phyloP scores from a whole-genome alignment of 1,284 basidiomycete species.

The Afroboletus lepidellus region DNA sequence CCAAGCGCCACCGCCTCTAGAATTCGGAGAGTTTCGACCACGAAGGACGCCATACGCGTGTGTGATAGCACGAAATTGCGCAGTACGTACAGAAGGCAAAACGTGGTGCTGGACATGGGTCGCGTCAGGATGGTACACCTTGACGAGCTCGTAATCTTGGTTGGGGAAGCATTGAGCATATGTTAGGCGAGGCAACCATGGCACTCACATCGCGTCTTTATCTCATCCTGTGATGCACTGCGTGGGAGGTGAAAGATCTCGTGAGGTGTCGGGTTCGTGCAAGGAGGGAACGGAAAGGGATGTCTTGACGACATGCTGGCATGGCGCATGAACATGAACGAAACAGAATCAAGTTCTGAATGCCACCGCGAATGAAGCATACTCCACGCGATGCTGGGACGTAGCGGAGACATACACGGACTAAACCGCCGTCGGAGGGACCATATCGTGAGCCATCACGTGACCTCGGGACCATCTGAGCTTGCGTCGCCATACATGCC shows the following conservation, averaged over 20 bases:
- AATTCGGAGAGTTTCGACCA: neutral
- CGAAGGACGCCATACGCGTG: constrained; percentile 47
- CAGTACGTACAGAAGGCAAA: constrained; percentile 36
- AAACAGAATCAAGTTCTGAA: neutral
- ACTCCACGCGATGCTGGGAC: neutral
- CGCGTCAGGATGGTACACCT: constrained; percentile 51
- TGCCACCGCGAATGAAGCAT: neutral
- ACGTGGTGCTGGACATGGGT: constrained; percentile 34
- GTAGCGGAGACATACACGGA: constrained; percentile 1
- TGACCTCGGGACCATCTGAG: no score
- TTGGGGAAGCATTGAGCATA: neutral
- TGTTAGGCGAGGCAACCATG: neutral
- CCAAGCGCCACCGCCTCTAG: neutral
- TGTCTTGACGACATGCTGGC: constrained; percentile 7
- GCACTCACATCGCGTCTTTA: constrained; percentile 48
- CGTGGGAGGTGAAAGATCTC: constrained; percentile 53
- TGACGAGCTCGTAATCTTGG: constrained; percentile 54
- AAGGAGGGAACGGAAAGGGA: constrained; percentile 41
- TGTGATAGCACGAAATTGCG: constrained; percentile 49
- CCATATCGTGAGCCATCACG: neutral
- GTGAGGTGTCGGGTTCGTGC: constrained; percentile 45
- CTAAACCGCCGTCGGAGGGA: neutral
- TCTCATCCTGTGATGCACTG: constrained; percentile 43
- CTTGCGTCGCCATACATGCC: no score
- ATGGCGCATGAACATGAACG: neutral